phyloP scores from a whole-genome alignment of 2,329 filamentous ascomycete genomes.

The Atkinsonella texensis region DNA sequence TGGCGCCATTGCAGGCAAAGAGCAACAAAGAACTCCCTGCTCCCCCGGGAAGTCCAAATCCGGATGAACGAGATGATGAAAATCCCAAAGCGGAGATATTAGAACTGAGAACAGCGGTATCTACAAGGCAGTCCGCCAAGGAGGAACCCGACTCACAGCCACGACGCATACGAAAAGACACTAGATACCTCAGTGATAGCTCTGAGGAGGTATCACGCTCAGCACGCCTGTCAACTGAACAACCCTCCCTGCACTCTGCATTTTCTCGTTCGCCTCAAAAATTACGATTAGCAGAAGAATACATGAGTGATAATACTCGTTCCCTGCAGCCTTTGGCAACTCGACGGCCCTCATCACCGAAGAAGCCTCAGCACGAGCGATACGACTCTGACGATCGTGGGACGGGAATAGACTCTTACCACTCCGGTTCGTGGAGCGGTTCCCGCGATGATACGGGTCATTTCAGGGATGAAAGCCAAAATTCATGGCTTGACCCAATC shows the following conservation, averaged over 20 bases:
- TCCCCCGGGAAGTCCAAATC: constrained; percentile 50
- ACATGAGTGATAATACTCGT: constrained; percentile 39
- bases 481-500: constrained; percentile 89
- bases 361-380: constrained; percentile 12
- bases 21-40: constrained; percentile 68
- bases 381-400: constrained; percentile 6
- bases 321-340: constrained; percentile 64
- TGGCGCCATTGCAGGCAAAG: constrained; percentile 42
- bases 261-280: constrained; percentile 37
- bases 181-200: constrained; percentile 13
- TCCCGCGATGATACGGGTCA: constrained; percentile 23
- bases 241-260: constrained; percentile 34
- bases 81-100: constrained; percentile 1
- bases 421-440: constrained; percentile 12
- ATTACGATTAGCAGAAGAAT: constrained; percentile 18
- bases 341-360: constrained; percentile 39
- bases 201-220: constrained; percentile 13
- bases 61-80: constrained; percentile 11
- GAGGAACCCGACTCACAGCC: constrained; percentile 12
- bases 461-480: constrained; percentile 53
- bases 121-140: constrained; percentile 25
- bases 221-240: constrained; percentile 1
- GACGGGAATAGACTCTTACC: constrained; percentile 5
- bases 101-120: not conserved
- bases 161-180: constrained; percentile 11